These are phyloP conservation scores for Arxiozyma telluris DNA, from an alignment of 1,139 yeast species.

Conservation along the genomic window DNA sequence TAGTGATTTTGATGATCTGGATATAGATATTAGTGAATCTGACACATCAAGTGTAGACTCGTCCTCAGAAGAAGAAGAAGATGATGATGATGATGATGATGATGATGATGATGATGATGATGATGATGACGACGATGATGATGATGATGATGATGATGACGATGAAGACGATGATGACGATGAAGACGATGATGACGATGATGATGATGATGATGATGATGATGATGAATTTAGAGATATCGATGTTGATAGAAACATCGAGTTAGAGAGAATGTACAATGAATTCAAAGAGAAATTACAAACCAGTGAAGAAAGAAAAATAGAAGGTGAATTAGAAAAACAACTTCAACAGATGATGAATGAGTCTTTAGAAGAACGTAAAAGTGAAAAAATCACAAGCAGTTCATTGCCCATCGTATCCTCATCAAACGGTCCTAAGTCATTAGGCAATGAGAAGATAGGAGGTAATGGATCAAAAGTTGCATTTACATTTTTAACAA, in stretches of 20 bases:
- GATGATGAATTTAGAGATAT: constrained; percentile 22
- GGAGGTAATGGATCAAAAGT: constrained; percentile 23
- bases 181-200: constrained; percentile 12
- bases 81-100: constrained; percentile 13
- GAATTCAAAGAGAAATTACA: constrained; percentile 32
- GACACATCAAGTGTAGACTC: constrained; percentile 17
- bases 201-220: constrained; percentile 6
- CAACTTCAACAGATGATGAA: constrained; percentile 44
- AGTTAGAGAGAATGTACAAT: constrained; percentile 28
- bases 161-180: constrained; percentile 10
- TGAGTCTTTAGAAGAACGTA: constrained; percentile 40
- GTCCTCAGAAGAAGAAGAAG: constrained; percentile 14
- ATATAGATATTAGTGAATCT: constrained; percentile 14
- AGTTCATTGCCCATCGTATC: constrained; percentile 21
- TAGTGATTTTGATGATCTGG: constrained; percentile 11
- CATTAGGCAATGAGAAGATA: neutral
- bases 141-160: constrained; percentile 13
- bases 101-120: constrained; percentile 11
- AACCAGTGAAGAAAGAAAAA: constrained; percentile 37
- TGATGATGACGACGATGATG: constrained; percentile 16
- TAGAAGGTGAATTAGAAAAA: constrained; percentile 45
- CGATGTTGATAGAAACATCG: constrained; percentile 25
- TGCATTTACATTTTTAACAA: constrained; percentile 48
- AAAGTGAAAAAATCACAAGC: constrained; percentile 21
- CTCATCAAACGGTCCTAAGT: neutral